Evolutionary conservation across 2,329 filamentous ascomycete genomes (phyloP).

Genomic region (Venturia asperata): DNA sequence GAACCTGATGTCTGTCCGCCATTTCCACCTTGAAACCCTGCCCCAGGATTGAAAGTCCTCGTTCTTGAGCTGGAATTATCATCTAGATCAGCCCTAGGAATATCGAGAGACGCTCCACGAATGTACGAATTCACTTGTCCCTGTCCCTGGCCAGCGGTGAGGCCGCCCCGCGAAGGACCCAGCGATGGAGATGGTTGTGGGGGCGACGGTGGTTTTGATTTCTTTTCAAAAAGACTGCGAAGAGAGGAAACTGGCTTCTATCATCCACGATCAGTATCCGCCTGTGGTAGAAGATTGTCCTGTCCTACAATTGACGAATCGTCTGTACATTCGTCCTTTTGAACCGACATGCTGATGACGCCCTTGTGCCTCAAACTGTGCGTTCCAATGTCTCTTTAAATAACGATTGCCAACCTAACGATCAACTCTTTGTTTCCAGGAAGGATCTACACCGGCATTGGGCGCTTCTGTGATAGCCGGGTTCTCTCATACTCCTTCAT

Average conservation of each 20-base stretch:
- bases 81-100: slow-evolving; percentile 30
- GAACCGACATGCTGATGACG: slow-evolving; percentile 30
- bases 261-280: slow-evolving; percentile 22
- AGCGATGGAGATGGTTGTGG: slow-evolving; percentile 10
- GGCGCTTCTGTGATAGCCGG: slow-evolving; percentile 1
- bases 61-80: slow-evolving; percentile 22
- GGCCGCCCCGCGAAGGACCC: slow-evolving; percentile 25
- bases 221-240: slow-evolving; percentile 64
- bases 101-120: slow-evolving; percentile 35
- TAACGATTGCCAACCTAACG: slow-evolving; percentile 8
- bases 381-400: not conserved
- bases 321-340: slow-evolving; percentile 56
- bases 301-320: slow-evolving; percentile 65
- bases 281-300: slow-evolving; percentile 11
- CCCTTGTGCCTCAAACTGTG: not conserved
- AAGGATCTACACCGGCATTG: slow-evolving; percentile 4
- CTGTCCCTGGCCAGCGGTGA: slow-evolving; percentile 21
- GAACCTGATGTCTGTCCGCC: slow-evolving; percentile 28
- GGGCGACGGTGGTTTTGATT: slow-evolving; percentile 16
- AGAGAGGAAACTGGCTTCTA: slow-evolving; percentile 78
- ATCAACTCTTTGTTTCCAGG: not conserved
- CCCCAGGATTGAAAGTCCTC: slow-evolving; percentile 34
- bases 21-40: slow-evolving; percentile 31
- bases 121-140: slow-evolving; percentile 14
- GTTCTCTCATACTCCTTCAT: slow-evolving; percentile 12